A percentile compares a stretch with the other conserved stretches of the same genome.
These are phyloP conservation scores for Moesziomyces antarcticus DNA, from an alignment of 1,284 basidiomycete genomes.

Conservation along the genomic window DNA sequence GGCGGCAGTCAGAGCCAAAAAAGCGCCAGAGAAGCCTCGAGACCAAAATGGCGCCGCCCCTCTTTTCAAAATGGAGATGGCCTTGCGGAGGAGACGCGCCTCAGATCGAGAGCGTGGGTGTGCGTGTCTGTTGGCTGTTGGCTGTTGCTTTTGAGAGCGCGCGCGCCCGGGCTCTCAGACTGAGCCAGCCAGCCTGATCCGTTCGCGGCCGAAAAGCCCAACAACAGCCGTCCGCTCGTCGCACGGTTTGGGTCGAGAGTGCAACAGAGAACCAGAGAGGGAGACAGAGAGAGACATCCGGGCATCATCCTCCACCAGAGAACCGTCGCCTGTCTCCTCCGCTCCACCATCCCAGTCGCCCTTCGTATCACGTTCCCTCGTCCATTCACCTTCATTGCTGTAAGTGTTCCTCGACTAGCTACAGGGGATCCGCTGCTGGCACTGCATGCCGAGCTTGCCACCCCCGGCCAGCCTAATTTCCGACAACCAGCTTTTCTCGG, in stretches of 20 bases:
- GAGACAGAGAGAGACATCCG: slow-evolving; percentile 2
- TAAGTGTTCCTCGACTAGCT: slow-evolving; percentile 5
- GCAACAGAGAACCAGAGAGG: slow-evolving; percentile 2
- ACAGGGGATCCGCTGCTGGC: too few species aligned
- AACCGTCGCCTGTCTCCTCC: slow-evolving; percentile 4
- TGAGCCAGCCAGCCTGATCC: slow-evolving; percentile 14
- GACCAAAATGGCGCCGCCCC: too few species aligned
- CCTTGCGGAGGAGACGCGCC: too few species aligned
- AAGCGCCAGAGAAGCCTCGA: too few species aligned
- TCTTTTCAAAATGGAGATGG: too few species aligned
- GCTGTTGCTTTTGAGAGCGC: too few species aligned
- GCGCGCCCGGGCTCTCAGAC: not conserved
- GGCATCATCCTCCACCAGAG: slow-evolving; percentile 24
- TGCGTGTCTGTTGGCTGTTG: too few species aligned
- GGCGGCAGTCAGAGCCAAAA: too few species aligned
- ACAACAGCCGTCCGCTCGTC: slow-evolving; percentile 30
- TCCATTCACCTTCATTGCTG: slow-evolving; percentile 21
- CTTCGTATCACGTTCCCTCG: slow-evolving; percentile 24
- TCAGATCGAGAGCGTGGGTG: too few species aligned
- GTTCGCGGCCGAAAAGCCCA: slow-evolving; percentile 43
- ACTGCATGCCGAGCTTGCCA: too few species aligned
- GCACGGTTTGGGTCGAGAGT: slow-evolving; percentile 19
- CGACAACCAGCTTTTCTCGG: too few species aligned
- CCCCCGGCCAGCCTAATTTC: too few species aligned
- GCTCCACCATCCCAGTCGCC: slow-evolving; percentile 21